phyloP scores from a whole-genome alignment of 768 basidiomycete species.

The Psilocybe sp. region DNA sequence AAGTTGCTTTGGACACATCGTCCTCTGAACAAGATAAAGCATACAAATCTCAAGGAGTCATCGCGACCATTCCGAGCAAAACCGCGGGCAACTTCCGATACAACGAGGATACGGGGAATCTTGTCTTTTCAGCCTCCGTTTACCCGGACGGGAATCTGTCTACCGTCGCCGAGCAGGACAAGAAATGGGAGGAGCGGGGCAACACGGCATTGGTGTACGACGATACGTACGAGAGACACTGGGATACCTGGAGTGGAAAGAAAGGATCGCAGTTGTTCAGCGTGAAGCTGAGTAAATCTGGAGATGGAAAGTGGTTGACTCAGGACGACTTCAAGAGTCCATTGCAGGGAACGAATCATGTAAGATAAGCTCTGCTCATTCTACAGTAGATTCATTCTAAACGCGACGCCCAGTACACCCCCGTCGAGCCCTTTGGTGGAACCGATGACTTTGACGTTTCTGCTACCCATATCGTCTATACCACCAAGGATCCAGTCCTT shows the following conservation, averaged over 20 bases:
- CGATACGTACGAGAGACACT: conserved; percentile 66
- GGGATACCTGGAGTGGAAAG: conserved; percentile 73
- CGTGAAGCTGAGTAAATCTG: conserved; percentile 48
- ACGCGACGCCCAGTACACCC: conserved; percentile 46
- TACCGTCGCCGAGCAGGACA: conserved; percentile 66
- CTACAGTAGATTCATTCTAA: conserved; percentile 1
- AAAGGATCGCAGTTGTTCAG: conserved; percentile 75
- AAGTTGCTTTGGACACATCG: conserved; percentile 38
- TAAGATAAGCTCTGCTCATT: conserved; percentile 30
- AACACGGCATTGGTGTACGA: conserved; percentile 74
- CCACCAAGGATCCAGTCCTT: conserved; percentile 79
- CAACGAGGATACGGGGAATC: conserved; percentile 46
- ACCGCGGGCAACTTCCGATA: conserved; percentile 72
- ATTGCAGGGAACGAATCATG: conserved; percentile 67
- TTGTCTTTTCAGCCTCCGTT: conserved; percentile 87
- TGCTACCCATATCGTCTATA: conserved; percentile 68
- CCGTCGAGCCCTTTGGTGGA: conserved; percentile 87
- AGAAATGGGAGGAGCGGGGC: conserved; percentile 70
- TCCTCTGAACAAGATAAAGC: conserved; percentile 19
- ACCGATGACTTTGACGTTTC: conserved; percentile 80
- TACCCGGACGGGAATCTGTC: conserved; percentile 73
- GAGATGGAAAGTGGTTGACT: conserved; percentile 52
- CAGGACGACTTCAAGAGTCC: conserved; percentile 54
- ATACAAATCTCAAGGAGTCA: conserved; percentile 39
- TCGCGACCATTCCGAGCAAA: conserved; percentile 69